Base-by-base conservation (phyloP, 805 yeast genomes). In the Saccharomycopsis oosterbeekiorum region DNA sequence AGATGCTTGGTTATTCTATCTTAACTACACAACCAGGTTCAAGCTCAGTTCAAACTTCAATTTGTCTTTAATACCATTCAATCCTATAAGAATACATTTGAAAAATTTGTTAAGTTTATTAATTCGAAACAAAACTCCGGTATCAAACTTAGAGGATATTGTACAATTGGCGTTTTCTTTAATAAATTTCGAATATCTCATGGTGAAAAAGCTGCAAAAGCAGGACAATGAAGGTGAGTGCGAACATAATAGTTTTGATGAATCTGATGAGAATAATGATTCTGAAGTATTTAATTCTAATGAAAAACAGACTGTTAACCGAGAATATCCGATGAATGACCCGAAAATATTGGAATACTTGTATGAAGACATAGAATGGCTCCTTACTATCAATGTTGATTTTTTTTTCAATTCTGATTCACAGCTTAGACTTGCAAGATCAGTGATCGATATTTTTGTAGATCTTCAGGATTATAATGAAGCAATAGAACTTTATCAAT, bases 381-480 rank as follows among this genome's bases (percentile, higher is more conserved):
- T 59, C 15, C 15, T 59, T 12, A 36, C 26, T 10, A 14, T 15
- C 34, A 50, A 54, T 34, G n/a, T 15, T 39, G 19, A 56, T 10
- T 56, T 41, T 37, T 42, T 47, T 17, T 21, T 21, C 37, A 21
- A 41, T 17, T 15, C 21, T 17, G 62, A 60, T 53, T 34, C 57
- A 8, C 34, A 51, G 1, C 15, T 57, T n/a, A 51, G 57, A 12
- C 26, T 60, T 11, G 53, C 26, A 26, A 56, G 57, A 41, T 19
- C 43, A 21, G 24, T 57, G n/a, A 14, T 50, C 17, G 60, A 60
- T 29, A 51, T 60, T 8, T 47, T 21, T 10, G 26, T 34, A 21
- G 19, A 36, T 19, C 37, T 56, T 9, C 47, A 34, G 14, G 62
- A 60, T 24, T 15, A 34, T 17, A 53, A 47, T 24, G 59, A 60